These are phyloP conservation scores for Ailanthus altissimus DNA, from an alignment of 345 rosid genomes.

Conservation along the genomic window DNA sequence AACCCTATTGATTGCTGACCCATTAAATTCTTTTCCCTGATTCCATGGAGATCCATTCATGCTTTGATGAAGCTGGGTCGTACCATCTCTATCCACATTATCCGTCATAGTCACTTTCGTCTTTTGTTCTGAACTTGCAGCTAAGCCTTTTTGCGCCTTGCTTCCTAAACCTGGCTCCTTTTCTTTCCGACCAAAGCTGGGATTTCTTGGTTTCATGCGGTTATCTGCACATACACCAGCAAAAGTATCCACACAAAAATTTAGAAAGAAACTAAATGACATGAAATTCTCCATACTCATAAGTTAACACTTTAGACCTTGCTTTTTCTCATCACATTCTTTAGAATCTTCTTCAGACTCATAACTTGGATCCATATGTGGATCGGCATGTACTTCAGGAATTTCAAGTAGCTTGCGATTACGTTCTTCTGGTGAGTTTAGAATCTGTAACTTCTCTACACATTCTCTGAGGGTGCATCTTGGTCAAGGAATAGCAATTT, in stretches of 20 bases:
- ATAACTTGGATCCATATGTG: conserved; percentile 49
- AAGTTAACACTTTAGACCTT: conserved; percentile 41
- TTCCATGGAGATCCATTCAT: conserved; percentile 17
- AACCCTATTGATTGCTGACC: conserved; percentile 33
- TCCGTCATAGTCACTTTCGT: conserved; percentile 19
- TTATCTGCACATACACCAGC: conserved; percentile 42
- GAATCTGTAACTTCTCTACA: conserved; percentile 73
- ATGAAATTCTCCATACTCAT: conserved; percentile 22
- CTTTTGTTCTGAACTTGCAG: conserved; percentile 36
- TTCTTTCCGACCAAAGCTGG: conserved; percentile 35
- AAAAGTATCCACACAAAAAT: conserved; percentile 18
- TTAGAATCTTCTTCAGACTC: conserved; percentile 50
- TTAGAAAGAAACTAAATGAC: conserved; percentile 7
- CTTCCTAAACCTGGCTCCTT: conserved; percentile 34
- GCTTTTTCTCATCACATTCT: conserved; percentile 45
- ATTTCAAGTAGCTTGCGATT: conserved; percentile 64
- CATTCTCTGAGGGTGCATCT: conserved; percentile 80
- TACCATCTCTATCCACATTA: conserved; percentile 40
- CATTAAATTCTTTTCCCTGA: conserved; percentile 24
- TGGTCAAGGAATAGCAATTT: conserved; percentile 53
- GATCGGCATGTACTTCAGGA: conserved; percentile 70
- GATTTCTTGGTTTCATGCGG: conserved; percentile 28
- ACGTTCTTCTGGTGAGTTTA: conserved; percentile 68
- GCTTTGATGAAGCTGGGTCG: conserved; percentile 33
- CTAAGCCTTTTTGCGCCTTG: conserved; percentile 33